These are phyloP conservation scores for Geotrichum cucujoidarum DNA, from an alignment of 1,139 yeast species.

Conservation along the genomic window DNA sequence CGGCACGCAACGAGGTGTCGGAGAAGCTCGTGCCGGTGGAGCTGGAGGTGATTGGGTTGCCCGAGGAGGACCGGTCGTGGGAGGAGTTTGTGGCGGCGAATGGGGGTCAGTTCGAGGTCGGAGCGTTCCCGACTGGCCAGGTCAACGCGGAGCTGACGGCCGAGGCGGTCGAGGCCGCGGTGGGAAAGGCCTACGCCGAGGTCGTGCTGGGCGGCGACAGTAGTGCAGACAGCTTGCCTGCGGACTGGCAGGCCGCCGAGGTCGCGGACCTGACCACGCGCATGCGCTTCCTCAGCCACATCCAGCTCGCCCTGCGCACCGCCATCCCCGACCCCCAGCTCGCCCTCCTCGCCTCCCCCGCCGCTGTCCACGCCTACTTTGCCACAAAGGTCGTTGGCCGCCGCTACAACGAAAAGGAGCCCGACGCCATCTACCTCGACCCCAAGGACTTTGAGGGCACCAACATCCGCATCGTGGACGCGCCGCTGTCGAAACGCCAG, in stretches of 20 bases:
- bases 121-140: constrained; percentile 15
- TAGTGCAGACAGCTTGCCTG: neutral
- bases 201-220: constrained; percentile 4
- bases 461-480: constrained; percentile 46
- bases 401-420: constrained; percentile 59
- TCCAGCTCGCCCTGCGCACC: constrained; percentile 59
- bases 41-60: constrained; percentile 19
- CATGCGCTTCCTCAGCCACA: constrained; percentile 52
- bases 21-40: constrained; percentile 12
- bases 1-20: constrained; percentile 12
- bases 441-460: constrained; percentile 45
- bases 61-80: constrained; percentile 11
- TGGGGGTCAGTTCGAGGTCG: constrained; percentile 14
- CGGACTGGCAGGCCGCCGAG: constrained; percentile 3
- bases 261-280: constrained; percentile 34
- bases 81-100: constrained; percentile 8
- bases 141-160: constrained; percentile 9
- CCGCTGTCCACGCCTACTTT: constrained; percentile 45
- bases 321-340: constrained; percentile 62
- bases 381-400: constrained; percentile 44
- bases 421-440: constrained; percentile 67
- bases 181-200: constrained; percentile 9
- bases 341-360: constrained; percentile 47
- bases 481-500: constrained; percentile 34
- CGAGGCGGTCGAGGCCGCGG: constrained; percentile 13